Evolutionary conservation across 768 basidiomycete species (phyloP).

Genomic region (Pholiota microspora): DNA sequence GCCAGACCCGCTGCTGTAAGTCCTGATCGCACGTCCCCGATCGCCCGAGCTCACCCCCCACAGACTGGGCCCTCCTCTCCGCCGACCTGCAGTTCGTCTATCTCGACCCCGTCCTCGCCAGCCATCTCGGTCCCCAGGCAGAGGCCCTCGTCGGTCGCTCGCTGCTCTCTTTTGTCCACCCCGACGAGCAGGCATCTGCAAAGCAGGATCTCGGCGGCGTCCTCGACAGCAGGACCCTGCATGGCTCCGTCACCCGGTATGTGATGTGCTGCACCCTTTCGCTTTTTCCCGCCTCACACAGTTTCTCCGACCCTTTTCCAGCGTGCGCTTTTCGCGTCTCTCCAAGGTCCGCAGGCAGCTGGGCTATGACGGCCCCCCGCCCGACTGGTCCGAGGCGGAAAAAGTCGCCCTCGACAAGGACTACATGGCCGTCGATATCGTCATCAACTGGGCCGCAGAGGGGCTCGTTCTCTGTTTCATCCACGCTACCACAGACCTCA

Average conservation of each 20-base stretch:
- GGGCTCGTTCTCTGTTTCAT: constrained; percentile 87
- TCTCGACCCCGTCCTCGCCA: constrained; percentile 75
- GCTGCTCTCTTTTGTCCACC: constrained; percentile 78
- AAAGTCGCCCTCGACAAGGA: constrained; percentile 67
- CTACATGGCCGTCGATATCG: constrained; percentile 87
- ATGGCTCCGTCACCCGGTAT: constrained; percentile 81
- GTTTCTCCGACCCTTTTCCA: constrained; percentile 29
- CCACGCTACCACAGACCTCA: constrained; percentile 77
- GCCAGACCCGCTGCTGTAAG: constrained; percentile 78
- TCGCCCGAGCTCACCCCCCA: constrained; percentile 23
- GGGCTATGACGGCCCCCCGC: constrained; percentile 58
- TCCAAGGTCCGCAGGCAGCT: constrained; percentile 69
- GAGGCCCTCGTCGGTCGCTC: constrained; percentile 66
- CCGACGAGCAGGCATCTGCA: constrained; percentile 78
- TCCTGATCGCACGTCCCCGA: constrained; percentile 33
- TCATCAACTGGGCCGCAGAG: constrained; percentile 87
- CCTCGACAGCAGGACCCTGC: constrained; percentile 69
- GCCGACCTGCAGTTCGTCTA: constrained; percentile 76
- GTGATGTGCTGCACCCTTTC: constrained; percentile 20
- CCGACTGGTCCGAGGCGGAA: constrained; percentile 62
- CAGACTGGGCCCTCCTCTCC: constrained; percentile 85
- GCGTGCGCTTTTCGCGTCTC: constrained; percentile 78
- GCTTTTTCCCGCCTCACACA: constrained; percentile 10
- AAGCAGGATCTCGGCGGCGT: constrained; percentile 72
- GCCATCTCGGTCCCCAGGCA: constrained; percentile 72